These are phyloP conservation scores for Emiliania huxleyi DNA, from an alignment of 78 protist genomes.

Conservation along the genomic window DNA sequence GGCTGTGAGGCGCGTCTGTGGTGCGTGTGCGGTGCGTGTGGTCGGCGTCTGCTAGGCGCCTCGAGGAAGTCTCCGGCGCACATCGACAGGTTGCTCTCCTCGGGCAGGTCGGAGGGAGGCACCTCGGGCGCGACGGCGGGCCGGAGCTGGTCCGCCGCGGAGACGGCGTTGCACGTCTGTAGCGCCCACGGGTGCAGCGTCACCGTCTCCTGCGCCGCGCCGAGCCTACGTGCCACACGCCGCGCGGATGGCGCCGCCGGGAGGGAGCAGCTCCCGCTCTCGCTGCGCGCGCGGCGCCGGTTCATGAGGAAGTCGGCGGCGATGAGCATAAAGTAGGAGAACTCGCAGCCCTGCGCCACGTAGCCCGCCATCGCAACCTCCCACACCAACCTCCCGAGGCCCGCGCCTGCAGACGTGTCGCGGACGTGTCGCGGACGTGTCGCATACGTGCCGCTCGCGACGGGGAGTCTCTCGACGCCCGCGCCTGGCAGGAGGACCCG, in stretches of 20 bases:
- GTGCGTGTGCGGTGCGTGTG: no score
- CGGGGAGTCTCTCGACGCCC: conserved; percentile 83
- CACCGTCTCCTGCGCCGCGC: background rate
- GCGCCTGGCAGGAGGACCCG: conserved; percentile 76
- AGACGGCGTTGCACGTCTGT: conserved; percentile 23
- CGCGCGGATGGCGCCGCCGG: no score
- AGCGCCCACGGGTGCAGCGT: conserved; percentile 51
- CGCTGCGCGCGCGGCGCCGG: background rate
- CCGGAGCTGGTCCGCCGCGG: conserved; percentile 45
- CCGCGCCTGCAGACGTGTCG: no score
- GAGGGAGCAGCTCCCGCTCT: no score
- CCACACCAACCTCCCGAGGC: conserved; percentile 75
- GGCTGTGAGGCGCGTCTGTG: no score
- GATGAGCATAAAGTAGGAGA: conserved; percentile 72
- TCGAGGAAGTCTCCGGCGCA: conserved; percentile 87
- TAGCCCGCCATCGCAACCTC: conserved; percentile 69
- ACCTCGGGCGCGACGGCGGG: background rate
- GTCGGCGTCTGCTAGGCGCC: background rate
- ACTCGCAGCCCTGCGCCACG: conserved; percentile 69
- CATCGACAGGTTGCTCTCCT: conserved; percentile 68
- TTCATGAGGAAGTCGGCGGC: conserved; percentile 68
- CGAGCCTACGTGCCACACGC: no score
- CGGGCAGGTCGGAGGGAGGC: background rate
- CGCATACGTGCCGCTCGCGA: no score
- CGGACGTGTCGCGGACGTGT: no score